phyloP scores from a whole-genome alignment of 2,329 filamentous ascomycete genomes.

The Pseudogymnoascus sp. region DNA sequence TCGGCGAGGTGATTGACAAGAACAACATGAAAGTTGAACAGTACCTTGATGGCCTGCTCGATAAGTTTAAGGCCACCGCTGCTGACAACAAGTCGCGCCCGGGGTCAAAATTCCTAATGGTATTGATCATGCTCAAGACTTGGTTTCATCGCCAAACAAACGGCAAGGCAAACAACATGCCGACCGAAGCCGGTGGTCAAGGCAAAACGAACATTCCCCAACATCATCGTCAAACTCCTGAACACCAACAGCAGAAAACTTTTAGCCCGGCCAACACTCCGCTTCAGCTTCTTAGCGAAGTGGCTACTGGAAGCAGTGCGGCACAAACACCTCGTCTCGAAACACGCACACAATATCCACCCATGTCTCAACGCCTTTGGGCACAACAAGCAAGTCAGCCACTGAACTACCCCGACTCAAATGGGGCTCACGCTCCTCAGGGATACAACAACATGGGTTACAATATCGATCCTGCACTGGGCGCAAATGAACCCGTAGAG shows the following conservation, averaged over 20 bases:
- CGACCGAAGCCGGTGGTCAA: slow-evolving; percentile 10
- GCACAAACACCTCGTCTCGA: slow-evolving; percentile 19
- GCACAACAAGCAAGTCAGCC: slow-evolving; percentile 10
- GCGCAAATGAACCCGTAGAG: slow-evolving; percentile 16
- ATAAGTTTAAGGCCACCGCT: slow-evolving; percentile 56
- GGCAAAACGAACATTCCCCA: slow-evolving; percentile 14
- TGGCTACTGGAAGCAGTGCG: slow-evolving; percentile 29
- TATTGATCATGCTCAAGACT: slow-evolving; percentile 58
- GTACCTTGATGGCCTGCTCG: slow-evolving; percentile 62
- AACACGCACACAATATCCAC: slow-evolving; percentile 14
- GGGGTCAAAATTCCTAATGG: slow-evolving; percentile 60
- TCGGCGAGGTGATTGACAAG: slow-evolving; percentile 61
- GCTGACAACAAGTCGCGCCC: slow-evolving; percentile 55
- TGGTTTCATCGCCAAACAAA: slow-evolving; percentile 40
- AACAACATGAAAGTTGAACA: slow-evolving; percentile 56
- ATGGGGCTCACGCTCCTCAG: slow-evolving; percentile 2
- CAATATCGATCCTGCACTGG: slow-evolving; percentile 25
- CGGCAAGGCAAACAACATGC: slow-evolving; percentile 14
- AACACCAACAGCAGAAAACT: slow-evolving; percentile 14
- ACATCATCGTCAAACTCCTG: slow-evolving; percentile 15
- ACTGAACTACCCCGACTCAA: neutral
- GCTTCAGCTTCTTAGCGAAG: slow-evolving; percentile 34
- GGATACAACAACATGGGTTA: slow-evolving; percentile 1
- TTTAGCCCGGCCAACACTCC: slow-evolving; percentile 28
- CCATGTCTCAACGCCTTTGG: slow-evolving; percentile 15